A percentile compares a stretch with the other conserved stretches of the same genome.
These are phyloP conservation scores for Lactarius hengduanensis DNA, from an alignment of 768 basidiomycete species.

Conservation along the genomic window DNA sequence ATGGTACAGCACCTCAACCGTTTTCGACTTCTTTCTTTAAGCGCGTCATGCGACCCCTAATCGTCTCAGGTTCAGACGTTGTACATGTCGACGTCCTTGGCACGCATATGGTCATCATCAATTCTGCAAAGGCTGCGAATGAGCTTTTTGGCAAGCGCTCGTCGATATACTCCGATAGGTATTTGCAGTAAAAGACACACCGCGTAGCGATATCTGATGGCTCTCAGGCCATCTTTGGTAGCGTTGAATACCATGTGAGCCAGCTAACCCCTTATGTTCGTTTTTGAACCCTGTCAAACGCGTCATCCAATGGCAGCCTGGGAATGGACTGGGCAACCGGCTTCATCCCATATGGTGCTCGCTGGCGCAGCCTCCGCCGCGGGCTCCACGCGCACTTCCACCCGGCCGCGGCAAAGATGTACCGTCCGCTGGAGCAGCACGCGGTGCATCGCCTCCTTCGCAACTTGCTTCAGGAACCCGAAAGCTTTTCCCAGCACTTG, in stretches of 20 bases:
- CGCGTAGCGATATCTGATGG: background rate
- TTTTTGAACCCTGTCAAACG: background rate
- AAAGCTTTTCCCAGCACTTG: conserved; percentile 3
- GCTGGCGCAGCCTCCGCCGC: background rate
- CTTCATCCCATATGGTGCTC: conserved; percentile 4
- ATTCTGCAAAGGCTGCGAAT: conserved; percentile 33
- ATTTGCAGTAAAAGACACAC: background rate
- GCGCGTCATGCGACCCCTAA: background rate
- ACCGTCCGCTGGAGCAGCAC: background rate
- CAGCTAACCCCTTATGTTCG: background rate
- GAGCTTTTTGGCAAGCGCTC: conserved; percentile 14
- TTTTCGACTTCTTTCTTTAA: background rate
- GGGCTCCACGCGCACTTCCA: conserved; percentile 9
- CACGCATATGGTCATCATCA: conserved; percentile 34
- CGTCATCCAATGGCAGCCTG: conserved; percentile 26
- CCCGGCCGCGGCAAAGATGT: background rate
- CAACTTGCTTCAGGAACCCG: conserved; percentile 1
- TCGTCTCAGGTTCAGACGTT: conserved; percentile 20
- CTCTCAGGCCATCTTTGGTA: conserved; percentile 4
- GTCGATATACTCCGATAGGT: conserved; percentile 14
- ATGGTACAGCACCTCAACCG: background rate
- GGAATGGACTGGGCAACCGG: conserved; percentile 21
- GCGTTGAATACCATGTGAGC: conserved; percentile 4
- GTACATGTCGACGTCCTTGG: conserved; percentile 29
- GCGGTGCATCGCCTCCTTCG: conserved; percentile 2